phyloP scores from a whole-genome alignment of 805 yeast species.

The Metahyphopichia silvanorum region DNA sequence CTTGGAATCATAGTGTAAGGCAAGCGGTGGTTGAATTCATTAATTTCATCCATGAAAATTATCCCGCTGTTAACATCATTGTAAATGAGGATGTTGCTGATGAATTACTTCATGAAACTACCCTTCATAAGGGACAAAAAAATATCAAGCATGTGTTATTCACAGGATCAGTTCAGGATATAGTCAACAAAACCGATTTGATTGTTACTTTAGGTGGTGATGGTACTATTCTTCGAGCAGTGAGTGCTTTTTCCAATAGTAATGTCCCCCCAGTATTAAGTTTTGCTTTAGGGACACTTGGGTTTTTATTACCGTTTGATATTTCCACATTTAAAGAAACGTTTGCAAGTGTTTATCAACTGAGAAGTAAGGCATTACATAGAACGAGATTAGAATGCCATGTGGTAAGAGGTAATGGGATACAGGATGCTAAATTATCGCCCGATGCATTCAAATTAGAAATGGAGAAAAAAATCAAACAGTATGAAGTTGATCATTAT shows the following conservation, averaged over 20 bases:
- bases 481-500: constrained; percentile 13
- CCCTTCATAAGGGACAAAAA: constrained; percentile 6
- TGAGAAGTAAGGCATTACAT: constrained; percentile 69
- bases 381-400: constrained; percentile 80
- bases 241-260: constrained; percentile 66
- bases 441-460: constrained; percentile 6
- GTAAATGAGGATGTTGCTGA: constrained; percentile 71
- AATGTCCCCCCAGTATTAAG: constrained; percentile 87
- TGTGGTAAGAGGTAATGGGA: constrained; percentile 29
- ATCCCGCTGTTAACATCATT: constrained; percentile 75
- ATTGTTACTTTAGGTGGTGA: constrained; percentile 94
- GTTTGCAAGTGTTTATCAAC: constrained; percentile 62
- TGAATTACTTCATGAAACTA: constrained; percentile 46
- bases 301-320: constrained; percentile 86
- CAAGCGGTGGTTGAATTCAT: constrained; percentile 67
- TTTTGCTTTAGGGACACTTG: constrained; percentile 87
- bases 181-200: constrained; percentile 68
- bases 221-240: constrained; percentile 87
- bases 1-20: constrained; percentile 65
- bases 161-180: constrained; percentile 57
- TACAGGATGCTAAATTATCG: constrained; percentile 12
- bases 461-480: constrained; percentile 4
- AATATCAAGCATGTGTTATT: constrained; percentile 30
- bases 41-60: constrained; percentile 52
- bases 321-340: constrained; percentile 57